Base-by-base conservation (phyloP, 768 basidiomycete species). In the Daedaleopsis sinensis region DNA sequence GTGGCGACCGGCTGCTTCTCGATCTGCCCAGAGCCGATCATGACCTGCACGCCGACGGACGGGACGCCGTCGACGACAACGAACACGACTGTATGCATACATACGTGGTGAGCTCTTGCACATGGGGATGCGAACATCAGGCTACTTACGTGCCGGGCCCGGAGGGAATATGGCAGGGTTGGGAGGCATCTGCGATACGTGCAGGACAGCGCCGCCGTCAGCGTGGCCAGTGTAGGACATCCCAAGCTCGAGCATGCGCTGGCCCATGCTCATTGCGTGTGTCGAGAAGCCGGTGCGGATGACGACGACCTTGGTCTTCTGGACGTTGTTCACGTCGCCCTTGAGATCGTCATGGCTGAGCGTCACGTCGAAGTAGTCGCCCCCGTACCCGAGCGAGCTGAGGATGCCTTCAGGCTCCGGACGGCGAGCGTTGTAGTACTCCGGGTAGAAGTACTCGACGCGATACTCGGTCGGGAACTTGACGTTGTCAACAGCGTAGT, bases 21-120 rank as follows among this genome's bases (percentile, higher is more conserved):
- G 56, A 96, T 78, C 59, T 81, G 65, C n/a, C 93, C 93, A 52
- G 83, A 86, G 21, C 93, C 93, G 56, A 91, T 78, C 86, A 88
- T 94, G 62, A 94, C 83, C 72, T 81, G 84, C 24, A 79, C 71
- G 15, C 91, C 93, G 52, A 88, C 75, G 13, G 86, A 89, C 15
- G 93, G 92, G 9, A 93, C 82, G 36, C 89, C 91, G 62, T 90
- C 85, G 48, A 94, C 87, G 48, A 91, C 87, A 52, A 93, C 86
- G 68, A 91, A 93, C 43, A 91, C 68, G 55, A 89, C 72, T 71
- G 44, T 21, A 24, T 32, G 11, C 35, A 43, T 10, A 37, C 12
- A 15, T 37, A 44, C 43, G 27, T 32, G 27, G 27, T 32, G 27
- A 32, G 27, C 27, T 32, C 27, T 3, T 7, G 27, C 27, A 32